Evolutionary conservation across 2,329 filamentous ascomycete species (phyloP).

Genomic region (Thermochaetoides dissita): DNA sequence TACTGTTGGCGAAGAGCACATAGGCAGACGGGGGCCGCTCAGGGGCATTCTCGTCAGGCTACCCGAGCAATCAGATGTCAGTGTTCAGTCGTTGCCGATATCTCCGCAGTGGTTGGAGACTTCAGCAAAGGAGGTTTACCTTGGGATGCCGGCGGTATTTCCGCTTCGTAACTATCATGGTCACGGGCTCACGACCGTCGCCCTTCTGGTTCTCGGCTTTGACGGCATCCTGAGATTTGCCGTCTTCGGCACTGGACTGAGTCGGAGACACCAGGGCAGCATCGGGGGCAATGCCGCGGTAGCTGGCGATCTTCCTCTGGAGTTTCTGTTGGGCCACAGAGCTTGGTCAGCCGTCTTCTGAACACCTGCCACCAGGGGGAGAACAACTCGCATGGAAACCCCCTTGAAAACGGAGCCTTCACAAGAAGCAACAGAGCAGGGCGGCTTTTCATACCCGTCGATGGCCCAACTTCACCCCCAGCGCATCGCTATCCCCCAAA

Average conservation of each 20-base stretch:
- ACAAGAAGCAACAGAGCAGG: neutral
- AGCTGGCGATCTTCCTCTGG: constrained; percentile 69
- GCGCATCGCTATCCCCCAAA: constrained; percentile 39
- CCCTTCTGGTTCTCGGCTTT: constrained; percentile 30
- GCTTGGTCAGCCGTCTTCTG: neutral
- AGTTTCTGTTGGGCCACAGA: constrained; percentile 44
- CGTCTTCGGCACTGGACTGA: constrained; percentile 38
- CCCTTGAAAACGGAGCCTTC: too few species aligned
- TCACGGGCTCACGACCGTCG: constrained; percentile 31
- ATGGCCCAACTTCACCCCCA: constrained; percentile 69
- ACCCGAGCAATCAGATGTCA: constrained; percentile 5
- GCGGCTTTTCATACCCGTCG: constrained; percentile 45
- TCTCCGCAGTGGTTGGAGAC: neutral
- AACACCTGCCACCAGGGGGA: too few species aligned
- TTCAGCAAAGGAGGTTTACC: constrained; percentile 24
- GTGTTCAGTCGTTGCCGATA: too few species aligned
- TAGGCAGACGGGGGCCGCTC: constrained; percentile 71
- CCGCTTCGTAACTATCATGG: constrained; percentile 41
- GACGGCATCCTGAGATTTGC: constrained; percentile 35
- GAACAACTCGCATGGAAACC: neutral
- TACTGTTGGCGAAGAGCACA: constrained; percentile 74
- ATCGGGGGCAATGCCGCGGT: constrained; percentile 46
- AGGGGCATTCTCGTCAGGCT: constrained; percentile 67
- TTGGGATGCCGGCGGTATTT: constrained; percentile 71
- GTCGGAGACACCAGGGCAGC: constrained; percentile 35